These are phyloP conservation scores for Pogostemon cablin DNA, from an alignment of 257 asterid species.

Conservation along the genomic window DNA sequence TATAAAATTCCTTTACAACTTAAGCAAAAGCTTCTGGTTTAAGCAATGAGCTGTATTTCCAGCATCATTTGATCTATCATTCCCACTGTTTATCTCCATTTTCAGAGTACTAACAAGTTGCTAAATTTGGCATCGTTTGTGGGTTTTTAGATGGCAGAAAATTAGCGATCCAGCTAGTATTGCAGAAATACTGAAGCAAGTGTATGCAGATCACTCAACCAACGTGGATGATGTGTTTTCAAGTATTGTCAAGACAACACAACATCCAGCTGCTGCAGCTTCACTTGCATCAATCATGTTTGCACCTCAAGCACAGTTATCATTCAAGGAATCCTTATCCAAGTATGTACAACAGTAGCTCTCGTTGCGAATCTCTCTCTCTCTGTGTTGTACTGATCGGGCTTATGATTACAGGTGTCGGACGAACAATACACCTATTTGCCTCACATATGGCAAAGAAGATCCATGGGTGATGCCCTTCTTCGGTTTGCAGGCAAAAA, in stretches of 20 bases:
- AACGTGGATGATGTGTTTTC: slow-evolving; percentile 77
- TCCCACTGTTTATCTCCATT: not conserved
- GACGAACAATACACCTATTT: slow-evolving; percentile 59
- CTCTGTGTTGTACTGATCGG: slow-evolving; percentile 1
- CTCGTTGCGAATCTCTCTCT: not conserved
- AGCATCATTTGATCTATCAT: not conserved
- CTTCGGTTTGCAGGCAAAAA: slow-evolving; percentile 73
- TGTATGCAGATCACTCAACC: slow-evolving; percentile 81
- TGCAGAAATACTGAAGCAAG: slow-evolving; percentile 80
- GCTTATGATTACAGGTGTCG: slow-evolving; percentile 57
- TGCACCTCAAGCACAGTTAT: slow-evolving; percentile 74
- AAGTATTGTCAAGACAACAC: slow-evolving; percentile 65
- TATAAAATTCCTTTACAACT: not conserved
- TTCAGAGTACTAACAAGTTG: not conserved
- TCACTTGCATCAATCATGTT: slow-evolving; percentile 88
- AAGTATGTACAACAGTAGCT: slow-evolving; percentile 39
- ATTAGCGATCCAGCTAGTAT: slow-evolving; percentile 86
- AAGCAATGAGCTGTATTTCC: not conserved
- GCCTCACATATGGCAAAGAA: slow-evolving; percentile 88
- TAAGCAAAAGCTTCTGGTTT: not conserved
- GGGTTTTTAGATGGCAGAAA: slow-evolving; percentile 75
- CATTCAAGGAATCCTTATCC: slow-evolving; percentile 71
- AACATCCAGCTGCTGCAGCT: slow-evolving; percentile 98
- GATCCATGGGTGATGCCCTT: slow-evolving; percentile 96
- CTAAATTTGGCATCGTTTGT: too few species aligned